phyloP scores from a whole-genome alignment of 306 rosid genomes.

The Begonia peltatifolia region DNA sequence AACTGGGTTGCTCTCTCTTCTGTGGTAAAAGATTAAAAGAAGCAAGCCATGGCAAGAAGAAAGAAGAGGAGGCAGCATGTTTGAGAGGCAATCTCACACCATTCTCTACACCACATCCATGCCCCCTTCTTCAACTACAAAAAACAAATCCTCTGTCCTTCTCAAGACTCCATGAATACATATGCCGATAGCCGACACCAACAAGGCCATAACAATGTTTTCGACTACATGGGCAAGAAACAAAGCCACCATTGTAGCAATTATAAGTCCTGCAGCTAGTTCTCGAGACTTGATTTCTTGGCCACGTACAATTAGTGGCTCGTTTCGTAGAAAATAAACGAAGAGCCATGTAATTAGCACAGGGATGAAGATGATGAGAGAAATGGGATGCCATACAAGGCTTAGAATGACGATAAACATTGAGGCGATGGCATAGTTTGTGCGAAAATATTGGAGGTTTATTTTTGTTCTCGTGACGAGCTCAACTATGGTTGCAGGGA shows the following conservation, averaged over 20 bases:
- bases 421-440: constrained; percentile 32
- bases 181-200: constrained; percentile 18
- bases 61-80: constrained; percentile 57
- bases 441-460: constrained; percentile 23
- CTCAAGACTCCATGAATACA: constrained; percentile 35
- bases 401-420: constrained; percentile 32
- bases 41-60: constrained; percentile 10
- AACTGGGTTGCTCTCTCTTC: too few relatives aligned
- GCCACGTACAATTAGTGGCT: constrained; percentile 27
- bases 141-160: constrained; percentile 34
- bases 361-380: constrained; percentile 21
- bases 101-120: constrained; percentile 14
- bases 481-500: constrained; percentile 4
- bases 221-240: constrained; percentile 24
- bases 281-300: constrained; percentile 19
- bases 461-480: constrained; percentile 32
- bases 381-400: constrained; percentile 41
- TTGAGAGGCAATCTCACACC: constrained; percentile 34
- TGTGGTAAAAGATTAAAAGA: too few relatives aligned
- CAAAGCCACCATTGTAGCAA: constrained; percentile 25
- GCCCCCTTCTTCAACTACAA: constrained; percentile 25
- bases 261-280: constrained; percentile 18
- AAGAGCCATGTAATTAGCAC: constrained; percentile 36
- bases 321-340: constrained; percentile 34
- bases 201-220: constrained; percentile 26